Percentiles rank a stretch among this genome's conserved stretches.
phyloP scores from a whole-genome alignment of 805 yeast genomes.

The Candida verbasci region DNA sequence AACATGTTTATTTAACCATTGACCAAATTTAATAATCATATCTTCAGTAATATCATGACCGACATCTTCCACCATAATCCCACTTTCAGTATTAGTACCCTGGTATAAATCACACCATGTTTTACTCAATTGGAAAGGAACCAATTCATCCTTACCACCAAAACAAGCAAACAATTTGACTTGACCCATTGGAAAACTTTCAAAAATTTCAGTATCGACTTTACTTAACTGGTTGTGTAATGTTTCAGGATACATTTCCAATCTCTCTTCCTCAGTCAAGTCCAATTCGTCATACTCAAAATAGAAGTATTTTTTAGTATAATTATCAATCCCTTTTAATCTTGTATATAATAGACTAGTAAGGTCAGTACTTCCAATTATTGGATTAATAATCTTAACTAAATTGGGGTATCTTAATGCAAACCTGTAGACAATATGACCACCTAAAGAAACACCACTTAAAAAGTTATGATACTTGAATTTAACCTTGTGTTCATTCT shows the following conservation, averaged over 20 bases:
- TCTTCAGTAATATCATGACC: conserved; percentile 32
- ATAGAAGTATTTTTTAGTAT: conserved; percentile 28
- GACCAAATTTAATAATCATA: conserved; percentile 29
- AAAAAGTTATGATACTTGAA: conserved; percentile 34
- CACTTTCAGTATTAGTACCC: conserved; percentile 20
- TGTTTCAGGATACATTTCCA: conserved; percentile 24
- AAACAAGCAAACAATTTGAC: conserved; percentile 34
- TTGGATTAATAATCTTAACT: conserved; percentile 42
- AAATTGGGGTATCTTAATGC: conserved; percentile 34
- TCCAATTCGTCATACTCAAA: conserved; percentile 29
- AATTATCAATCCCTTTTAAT: conserved; percentile 21
- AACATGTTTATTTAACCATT: conserved; percentile 32
- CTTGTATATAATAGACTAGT: conserved; percentile 42
- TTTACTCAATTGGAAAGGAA: conserved; percentile 28
- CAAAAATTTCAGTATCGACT: conserved; percentile 29
- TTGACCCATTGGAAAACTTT: conserved; percentile 27
- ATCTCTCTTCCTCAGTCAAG: conserved; percentile 22
- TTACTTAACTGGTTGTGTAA: conserved; percentile 26
- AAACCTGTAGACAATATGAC: conserved; percentile 48
- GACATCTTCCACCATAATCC: conserved; percentile 19
- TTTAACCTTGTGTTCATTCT: conserved; percentile 13
- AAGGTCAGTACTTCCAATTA: conserved; percentile 48
- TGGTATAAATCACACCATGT: conserved; percentile 29
- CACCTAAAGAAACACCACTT: conserved; percentile 54
- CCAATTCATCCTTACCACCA: conserved; percentile 32